Evolutionary conservation across 2,329 filamentous ascomycete genomes (phyloP).

Genomic region (Neofusicoccum parvum): DNA sequence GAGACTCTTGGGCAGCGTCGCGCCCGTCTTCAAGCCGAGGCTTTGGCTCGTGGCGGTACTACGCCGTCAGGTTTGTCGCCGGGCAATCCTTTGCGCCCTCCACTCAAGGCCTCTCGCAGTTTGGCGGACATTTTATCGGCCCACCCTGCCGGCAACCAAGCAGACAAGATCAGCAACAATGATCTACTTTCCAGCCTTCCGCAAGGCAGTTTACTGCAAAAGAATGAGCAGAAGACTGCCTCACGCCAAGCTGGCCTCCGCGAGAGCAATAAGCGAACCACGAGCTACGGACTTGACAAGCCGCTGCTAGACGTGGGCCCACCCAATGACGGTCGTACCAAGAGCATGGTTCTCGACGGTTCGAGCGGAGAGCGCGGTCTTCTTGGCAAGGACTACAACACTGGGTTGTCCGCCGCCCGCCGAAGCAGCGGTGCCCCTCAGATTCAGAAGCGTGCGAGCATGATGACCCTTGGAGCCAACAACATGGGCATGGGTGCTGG

Average conservation of each 20-base stretch:
- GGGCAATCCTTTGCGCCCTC: conserved; percentile 31
- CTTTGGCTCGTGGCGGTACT: conserved; percentile 41
- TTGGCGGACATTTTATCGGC: conserved; percentile 65
- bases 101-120: conserved; percentile 51
- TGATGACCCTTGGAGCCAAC: conserved; percentile 5
- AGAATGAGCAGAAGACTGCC: conserved; percentile 40
- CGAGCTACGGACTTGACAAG: conserved; percentile 32
- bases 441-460: conserved; percentile 1
- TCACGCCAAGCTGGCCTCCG: conserved; percentile 39
- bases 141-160: conserved; percentile 49
- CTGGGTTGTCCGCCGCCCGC: background rate
- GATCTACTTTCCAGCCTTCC: conserved; percentile 37
- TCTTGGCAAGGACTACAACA: conserved; percentile 1
- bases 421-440: background rate
- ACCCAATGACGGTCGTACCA: background rate
- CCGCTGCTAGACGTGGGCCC: conserved; percentile 31
- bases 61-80: conserved; percentile 16
- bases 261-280: conserved; percentile 36
- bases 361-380: background rate
- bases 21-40: conserved; percentile 71
- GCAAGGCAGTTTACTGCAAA: conserved; percentile 45
- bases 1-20: conserved; percentile 80
- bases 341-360: conserved; percentile 9
- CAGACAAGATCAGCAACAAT: conserved; percentile 41
- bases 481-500: background rate